A percentile compares a stretch with the other conserved stretches of the same genome.
Evolutionary conservation across 1,284 basidiomycete genomes (phyloP).

Genomic region (Fomes fomentarius): DNA sequence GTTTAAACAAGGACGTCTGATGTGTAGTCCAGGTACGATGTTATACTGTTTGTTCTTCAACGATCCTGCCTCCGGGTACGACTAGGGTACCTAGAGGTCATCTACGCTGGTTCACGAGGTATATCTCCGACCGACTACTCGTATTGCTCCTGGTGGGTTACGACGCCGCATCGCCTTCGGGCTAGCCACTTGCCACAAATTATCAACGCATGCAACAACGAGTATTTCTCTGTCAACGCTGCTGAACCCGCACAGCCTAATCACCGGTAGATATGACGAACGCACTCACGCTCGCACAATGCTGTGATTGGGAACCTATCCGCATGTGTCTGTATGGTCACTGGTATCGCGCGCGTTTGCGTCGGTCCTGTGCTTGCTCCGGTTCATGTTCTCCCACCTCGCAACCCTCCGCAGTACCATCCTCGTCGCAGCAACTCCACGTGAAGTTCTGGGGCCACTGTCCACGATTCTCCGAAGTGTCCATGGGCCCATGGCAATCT

Average conservation of each 20-base stretch:
- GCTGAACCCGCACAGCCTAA: not conserved
- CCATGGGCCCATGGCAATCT: conserved; percentile 48
- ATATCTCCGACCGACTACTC: not conserved
- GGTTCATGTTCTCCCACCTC: conserved; percentile 29
- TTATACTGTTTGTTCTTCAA: no score
- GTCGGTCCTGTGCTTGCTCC: conserved; percentile 3
- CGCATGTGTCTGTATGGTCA: no score
- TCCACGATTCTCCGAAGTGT: conserved; percentile 40
- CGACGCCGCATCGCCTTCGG: no score
- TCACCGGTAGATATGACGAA: no score
- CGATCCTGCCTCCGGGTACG: not conserved
- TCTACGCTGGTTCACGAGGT: not conserved
- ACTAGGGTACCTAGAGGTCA: not conserved
- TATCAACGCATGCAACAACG: not conserved
- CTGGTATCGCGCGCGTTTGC: conserved; percentile 3
- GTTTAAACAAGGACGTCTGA: no score
- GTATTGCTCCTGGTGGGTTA: no score
- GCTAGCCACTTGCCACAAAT: not conserved
- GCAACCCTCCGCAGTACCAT: conserved; percentile 43
- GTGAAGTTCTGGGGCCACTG: conserved; percentile 49
- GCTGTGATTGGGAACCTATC: no score
- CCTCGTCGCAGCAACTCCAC: conserved; percentile 51
- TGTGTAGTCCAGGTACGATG: no score
- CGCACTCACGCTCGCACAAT: no score
- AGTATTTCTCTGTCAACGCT: not conserved